A percentile compares a stretch with the other conserved stretches of the same genome.
phyloP scores from a whole-genome alignment of 2,329 filamentous ascomycete species.

The Diaporthe sp. region DNA sequence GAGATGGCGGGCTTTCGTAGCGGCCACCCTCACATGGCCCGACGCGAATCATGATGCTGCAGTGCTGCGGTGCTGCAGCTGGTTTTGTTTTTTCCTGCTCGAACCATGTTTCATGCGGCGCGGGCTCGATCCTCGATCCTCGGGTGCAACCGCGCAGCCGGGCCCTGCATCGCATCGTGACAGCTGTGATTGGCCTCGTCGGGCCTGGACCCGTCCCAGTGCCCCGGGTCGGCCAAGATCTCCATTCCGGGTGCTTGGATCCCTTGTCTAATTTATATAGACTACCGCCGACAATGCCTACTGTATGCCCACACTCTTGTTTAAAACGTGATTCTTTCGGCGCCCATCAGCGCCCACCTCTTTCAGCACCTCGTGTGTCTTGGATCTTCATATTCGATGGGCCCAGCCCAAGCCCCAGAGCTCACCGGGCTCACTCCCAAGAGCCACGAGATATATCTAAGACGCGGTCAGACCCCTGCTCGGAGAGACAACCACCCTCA shows the following conservation, averaged over 20 bases:
- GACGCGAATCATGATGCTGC: slow-evolving; percentile 23
- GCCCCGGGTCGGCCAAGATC: slow-evolving; percentile 30
- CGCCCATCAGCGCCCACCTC: slow-evolving; percentile 8
- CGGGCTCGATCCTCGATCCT: slow-evolving; percentile 33
- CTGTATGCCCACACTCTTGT: neutral
- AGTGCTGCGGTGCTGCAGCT: neutral
- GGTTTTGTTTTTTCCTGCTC: slow-evolving; percentile 17
- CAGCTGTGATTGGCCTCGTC: slow-evolving; percentile 21
- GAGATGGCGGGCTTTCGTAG: slow-evolving; percentile 10
- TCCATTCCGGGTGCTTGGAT: neutral
- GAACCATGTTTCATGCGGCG: slow-evolving; percentile 29
- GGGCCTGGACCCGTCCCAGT: slow-evolving; percentile 25
- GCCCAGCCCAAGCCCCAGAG: neutral
- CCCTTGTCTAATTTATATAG: slow-evolving; percentile 21
- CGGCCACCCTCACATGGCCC: slow-evolving; percentile 5
- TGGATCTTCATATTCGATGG: neutral
- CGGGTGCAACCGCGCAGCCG: slow-evolving; percentile 30
- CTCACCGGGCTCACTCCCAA: neutral
- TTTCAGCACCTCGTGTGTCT: neutral
- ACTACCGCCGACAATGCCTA: neutral
- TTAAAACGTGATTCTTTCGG: neutral
- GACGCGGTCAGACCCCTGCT: slow-evolving; percentile 18
- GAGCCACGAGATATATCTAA: neutral
- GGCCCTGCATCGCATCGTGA: slow-evolving; percentile 19
- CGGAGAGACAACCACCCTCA: neutral